A percentile compares a stretch with the other conserved stretches of the same genome.
Evolutionary conservation across 208 protist genomes (phyloP).

Genomic region (Acanthamoeba sp.): DNA sequence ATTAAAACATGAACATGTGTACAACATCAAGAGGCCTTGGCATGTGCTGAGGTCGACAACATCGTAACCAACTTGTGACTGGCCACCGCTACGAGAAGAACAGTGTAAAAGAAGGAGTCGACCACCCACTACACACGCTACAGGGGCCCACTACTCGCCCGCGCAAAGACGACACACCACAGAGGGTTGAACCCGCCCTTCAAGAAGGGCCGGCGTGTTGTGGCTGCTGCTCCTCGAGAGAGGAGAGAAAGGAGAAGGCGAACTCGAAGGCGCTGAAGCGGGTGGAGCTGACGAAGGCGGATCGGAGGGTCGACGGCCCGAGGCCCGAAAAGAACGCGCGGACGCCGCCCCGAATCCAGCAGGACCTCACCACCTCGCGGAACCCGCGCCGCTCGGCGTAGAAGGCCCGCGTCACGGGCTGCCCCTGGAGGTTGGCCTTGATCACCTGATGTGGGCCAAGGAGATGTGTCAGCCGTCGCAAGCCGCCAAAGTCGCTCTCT

Average conservation of each 20-base stretch:
- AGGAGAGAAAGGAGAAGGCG: constrained; percentile 50
- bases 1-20: too few relatives aligned
- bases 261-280: constrained; percentile 73
- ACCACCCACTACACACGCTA: too few relatives aligned
- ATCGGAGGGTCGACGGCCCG: constrained; percentile 42
- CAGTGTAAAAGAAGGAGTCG: too few relatives aligned
- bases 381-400: constrained; percentile 8
- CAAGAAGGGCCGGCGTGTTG: too few relatives aligned
- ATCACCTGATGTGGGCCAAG: constrained; percentile 28
- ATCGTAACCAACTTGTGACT: too few relatives aligned
- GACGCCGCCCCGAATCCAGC: not conserved
- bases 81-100: too few relatives aligned
- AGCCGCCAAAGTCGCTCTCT: not conserved
- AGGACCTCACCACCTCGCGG: not conserved
- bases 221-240: not conserved
- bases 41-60: too few relatives aligned
- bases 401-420: constrained; percentile 37
- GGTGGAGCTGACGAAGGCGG: constrained; percentile 46
- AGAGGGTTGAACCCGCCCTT: too few relatives aligned
- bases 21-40: too few relatives aligned
- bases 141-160: too few relatives aligned
- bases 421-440: constrained; percentile 66
- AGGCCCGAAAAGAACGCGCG: constrained; percentile 66
- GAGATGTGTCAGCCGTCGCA: not conserved
- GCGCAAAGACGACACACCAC: too few relatives aligned